Evolutionary conservation across 208 protist species (phyloP).

Genomic region (Leishmania amazonensis): DNA sequence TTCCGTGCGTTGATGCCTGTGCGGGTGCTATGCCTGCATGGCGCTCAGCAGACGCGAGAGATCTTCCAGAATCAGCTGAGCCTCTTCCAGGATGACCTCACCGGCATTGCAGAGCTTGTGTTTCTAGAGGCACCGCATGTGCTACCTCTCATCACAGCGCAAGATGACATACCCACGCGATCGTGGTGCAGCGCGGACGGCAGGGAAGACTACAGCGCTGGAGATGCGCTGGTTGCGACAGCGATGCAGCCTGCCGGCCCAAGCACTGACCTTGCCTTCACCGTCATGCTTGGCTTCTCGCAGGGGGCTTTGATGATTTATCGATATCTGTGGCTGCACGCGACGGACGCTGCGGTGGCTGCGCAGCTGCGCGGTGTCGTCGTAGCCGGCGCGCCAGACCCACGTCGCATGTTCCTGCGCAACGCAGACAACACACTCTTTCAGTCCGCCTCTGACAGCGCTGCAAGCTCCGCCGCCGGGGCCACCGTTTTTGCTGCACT

Average conservation of each 20-base stretch:
- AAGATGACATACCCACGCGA: conserved; percentile 57
- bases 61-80: conserved; percentile 86
- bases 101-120: conserved; percentile 45
- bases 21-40: conserved; percentile 79
- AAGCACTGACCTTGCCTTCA: conserved; percentile 35
- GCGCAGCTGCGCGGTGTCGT: conserved; percentile 44
- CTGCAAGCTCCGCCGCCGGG: not conserved
- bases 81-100: conserved; percentile 44
- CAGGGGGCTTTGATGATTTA: conserved; percentile 75
- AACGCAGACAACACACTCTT: not conserved
- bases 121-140: conserved; percentile 72
- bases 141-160: conserved; percentile 36
- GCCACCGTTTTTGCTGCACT: conserved; percentile 43
- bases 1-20: conserved; percentile 24
- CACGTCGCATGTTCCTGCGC: conserved; percentile 39
- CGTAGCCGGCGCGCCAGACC: conserved; percentile 71
- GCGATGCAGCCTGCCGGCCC: conserved; percentile 36
- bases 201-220: conserved; percentile 40
- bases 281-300: conserved; percentile 83
- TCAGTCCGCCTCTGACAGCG: not conserved
- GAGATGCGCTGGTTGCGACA: conserved; percentile 47
- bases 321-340: conserved; percentile 64
- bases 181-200: conserved; percentile 54
- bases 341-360: conserved; percentile 5
- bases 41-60: conserved; percentile 74